A percentile compares a stretch with the other conserved stretches of the same genome.
These are phyloP conservation scores for Ailanthus altissimus DNA, from an alignment of 345 rosid species.

Conservation along the genomic window DNA sequence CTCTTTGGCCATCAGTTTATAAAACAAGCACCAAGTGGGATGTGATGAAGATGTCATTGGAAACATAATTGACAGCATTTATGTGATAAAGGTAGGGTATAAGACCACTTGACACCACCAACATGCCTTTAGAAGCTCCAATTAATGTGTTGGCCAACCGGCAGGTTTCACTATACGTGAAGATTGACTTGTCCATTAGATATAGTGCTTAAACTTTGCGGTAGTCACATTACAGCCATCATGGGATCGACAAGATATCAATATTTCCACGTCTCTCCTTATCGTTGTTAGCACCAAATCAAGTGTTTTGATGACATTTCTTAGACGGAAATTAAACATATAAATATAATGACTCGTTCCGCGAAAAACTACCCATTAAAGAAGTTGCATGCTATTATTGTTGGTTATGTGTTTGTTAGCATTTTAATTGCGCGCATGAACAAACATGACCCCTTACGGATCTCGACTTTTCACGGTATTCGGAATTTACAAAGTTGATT, in stretches of 20 bases:
- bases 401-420: not conserved
- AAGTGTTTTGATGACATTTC: conserved; percentile 8
- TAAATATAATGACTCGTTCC: not conserved
- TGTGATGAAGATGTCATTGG: not conserved
- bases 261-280: conserved; percentile 1
- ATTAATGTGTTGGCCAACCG: not conserved
- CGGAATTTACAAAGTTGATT: not conserved
- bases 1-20: not conserved
- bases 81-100: not conserved
- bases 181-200: not conserved
- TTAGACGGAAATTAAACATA: not conserved
- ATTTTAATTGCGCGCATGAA: not conserved
- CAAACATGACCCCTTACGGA: not conserved
- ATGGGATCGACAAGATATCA: not conserved
- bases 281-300: not conserved
- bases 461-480: not conserved
- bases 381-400: not conserved
- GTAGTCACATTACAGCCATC: not conserved
- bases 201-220: conserved; percentile 8
- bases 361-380: not conserved
- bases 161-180: not conserved
- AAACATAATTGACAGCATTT: not conserved
- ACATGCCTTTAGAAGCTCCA: not conserved
- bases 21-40: conserved; percentile 6
- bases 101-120: not conserved